Evolutionary conservation across 1,139 yeast species (phyloP), one percentile per base, ranked within the genome.

Genomic region (Kodamaea suecica): DNA sequence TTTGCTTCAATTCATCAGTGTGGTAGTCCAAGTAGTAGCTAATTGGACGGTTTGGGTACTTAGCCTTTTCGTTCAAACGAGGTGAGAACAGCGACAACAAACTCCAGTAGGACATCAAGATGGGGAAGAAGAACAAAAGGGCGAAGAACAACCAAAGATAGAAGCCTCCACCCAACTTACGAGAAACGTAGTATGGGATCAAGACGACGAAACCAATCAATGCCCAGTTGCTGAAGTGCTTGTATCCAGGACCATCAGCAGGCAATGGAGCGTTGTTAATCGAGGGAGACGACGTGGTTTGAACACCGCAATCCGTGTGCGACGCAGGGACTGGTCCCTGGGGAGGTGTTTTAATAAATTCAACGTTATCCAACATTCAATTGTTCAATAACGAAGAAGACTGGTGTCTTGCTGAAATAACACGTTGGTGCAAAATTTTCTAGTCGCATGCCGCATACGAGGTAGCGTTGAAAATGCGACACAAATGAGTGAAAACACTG

Each of bases 231-330:
- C 78, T 76, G 63, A 88, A 87, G 49, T 80, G 76, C 52, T 78
- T 79, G 28, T 88, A 71, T 17, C 95, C 90, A 5, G 95, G 87
- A 29, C 96, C 97, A 58, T 87, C 97, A 5, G 95, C 96, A 25
- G 95, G 88, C 45, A 86, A 69, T 16, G 90, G 90, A 8, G 94
- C 95, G 57, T 87, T 87, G 50, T 82, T 76, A 56, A 87, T 87
- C 9, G 94, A 66, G 23, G 95, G 95, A 34, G 71, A 61, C 32
- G 64, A 77, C 29, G 84, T 76, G 42, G 88, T 80, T 49, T 68
- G 61, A 32, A 81, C 74, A 12, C 92, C 92, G 41, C 65, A 66
- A 38, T 61, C 73, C 27, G 62, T 63, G 27, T 72, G 53, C 11
- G 77, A 65, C 24, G 76, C 66, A 35, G 70, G 76, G 36, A 57